Conservation (phyloP, 768 basidiomycete genomes). For the Daedalea quercina region DNA sequence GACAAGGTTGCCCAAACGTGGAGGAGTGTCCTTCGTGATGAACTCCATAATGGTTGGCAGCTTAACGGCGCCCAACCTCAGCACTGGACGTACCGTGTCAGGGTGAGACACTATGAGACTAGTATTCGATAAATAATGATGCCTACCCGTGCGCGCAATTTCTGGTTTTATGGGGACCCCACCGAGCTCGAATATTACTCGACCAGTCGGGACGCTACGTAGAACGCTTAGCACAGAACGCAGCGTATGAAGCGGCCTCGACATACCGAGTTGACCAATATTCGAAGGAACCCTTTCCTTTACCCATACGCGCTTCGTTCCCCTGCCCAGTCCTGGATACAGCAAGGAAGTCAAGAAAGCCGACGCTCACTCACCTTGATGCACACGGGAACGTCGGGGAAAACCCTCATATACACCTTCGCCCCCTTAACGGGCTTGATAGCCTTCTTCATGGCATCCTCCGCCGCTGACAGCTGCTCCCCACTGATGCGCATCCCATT, state of each 20-base stretch:
- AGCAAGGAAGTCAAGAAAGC: not conserved
- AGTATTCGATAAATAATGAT: not conserved
- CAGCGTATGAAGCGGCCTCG: not conserved
- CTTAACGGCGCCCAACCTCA: constrained; percentile 83
- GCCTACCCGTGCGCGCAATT: constrained; percentile 82
- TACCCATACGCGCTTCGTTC: constrained; percentile 99
- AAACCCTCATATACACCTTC: constrained; percentile 83
- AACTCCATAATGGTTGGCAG: constrained; percentile 88
- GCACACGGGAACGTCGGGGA: constrained; percentile 96
- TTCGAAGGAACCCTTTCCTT: constrained; percentile 97
- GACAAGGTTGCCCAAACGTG: constrained; percentile 67
- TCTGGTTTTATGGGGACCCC: constrained; percentile 87
- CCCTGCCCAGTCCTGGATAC: constrained; percentile 44
- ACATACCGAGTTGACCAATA: constrained; percentile 90
- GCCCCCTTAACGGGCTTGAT: constrained; percentile 85
- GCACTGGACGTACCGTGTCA: constrained; percentile 40
- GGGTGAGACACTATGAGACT: not conserved
- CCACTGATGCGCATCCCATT: constrained; percentile 77
- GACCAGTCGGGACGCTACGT: constrained; percentile 73
- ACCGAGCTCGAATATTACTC: constrained; percentile 92
- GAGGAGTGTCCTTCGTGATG: constrained; percentile 58
- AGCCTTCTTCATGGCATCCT: constrained; percentile 85
- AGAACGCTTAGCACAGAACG: not conserved
- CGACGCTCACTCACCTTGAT: constrained; percentile 60
- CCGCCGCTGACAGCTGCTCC: constrained; percentile 82